Conservation (phyloP, 805 yeast genomes). For the Pichia cabralensis region DNA sequence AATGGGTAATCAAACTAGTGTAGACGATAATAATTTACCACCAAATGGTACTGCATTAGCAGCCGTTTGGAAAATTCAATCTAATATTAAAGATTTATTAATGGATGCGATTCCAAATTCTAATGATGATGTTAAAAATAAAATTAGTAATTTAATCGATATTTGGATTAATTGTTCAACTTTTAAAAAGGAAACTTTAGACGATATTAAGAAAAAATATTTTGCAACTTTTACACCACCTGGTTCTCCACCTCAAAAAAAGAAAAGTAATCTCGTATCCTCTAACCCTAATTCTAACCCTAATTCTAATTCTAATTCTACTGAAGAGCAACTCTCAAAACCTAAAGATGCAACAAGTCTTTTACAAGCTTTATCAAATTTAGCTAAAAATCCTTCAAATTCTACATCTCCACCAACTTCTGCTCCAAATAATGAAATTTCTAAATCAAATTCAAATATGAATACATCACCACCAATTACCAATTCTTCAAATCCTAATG, state of each 20-base stretch:
- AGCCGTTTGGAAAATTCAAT: constrained; percentile 57
- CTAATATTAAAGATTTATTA: constrained; percentile 51
- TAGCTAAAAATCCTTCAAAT: constrained; percentile 40
- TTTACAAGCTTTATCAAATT: constrained; percentile 58
- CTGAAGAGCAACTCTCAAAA: no score
- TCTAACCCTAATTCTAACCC: constrained; percentile 9
- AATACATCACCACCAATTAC: constrained; percentile 8
- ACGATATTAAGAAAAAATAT: constrained; percentile 46
- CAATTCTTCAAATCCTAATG: constrained; percentile 26
- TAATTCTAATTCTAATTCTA: constrained; percentile 4
- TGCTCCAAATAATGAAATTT: constrained; percentile 24
- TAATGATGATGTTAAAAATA: constrained; percentile 50
- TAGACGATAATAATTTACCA: constrained; percentile 38
- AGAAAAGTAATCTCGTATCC: no score
- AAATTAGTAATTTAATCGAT: constrained; percentile 74
- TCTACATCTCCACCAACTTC: constrained; percentile 20
- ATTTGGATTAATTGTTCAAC: constrained; percentile 88
- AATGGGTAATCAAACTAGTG: constrained; percentile 35
- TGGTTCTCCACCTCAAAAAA: constrained; percentile 45
- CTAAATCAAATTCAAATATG: constrained; percentile 14
- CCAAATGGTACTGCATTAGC: constrained; percentile 66
- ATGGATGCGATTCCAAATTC: constrained; percentile 52
- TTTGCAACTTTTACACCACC: constrained; percentile 65
- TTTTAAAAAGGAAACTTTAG: constrained; percentile 49
- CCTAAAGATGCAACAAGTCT: constrained; percentile 49